These are phyloP conservation scores for Polygonum aviculare DNA, from an alignment of 148 eudicot genomes.

Conservation along the genomic window DNA sequence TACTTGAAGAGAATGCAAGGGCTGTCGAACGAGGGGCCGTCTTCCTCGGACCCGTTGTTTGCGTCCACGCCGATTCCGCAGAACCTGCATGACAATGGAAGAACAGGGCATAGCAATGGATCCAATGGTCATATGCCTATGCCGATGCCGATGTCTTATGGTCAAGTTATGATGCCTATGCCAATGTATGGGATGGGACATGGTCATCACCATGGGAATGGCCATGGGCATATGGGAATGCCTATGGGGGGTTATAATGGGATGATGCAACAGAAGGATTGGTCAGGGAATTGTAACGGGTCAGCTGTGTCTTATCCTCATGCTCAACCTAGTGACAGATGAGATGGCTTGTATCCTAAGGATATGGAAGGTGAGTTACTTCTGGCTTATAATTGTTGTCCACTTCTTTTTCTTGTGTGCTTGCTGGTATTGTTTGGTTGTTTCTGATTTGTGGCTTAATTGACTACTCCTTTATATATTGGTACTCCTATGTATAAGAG, in stretches of 20 bases:
- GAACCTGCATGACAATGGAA: conserved; percentile 1
- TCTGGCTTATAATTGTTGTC: neutral
- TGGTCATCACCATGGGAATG: conserved; percentile 20
- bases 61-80: conserved; percentile 9
- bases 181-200: conserved; percentile 26
- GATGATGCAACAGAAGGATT: conserved; percentile 42
- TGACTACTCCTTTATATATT: neutral
- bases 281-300: conserved; percentile 26
- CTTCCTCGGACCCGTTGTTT: conserved; percentile 6
- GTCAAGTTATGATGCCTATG: conserved; percentile 21
- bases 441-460: neutral
- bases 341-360: neutral
- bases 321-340: conserved; percentile 22
- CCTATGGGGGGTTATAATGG: conserved; percentile 22
- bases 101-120: conserved; percentile 1
- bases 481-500: neutral
- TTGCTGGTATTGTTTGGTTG: neutral
- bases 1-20: conserved; percentile 88
- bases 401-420: neutral
- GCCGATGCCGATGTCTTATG: conserved; percentile 14
- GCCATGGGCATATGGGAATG: conserved; percentile 26
- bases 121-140: conserved; percentile 9
- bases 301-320: conserved; percentile 16
- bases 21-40: conserved; percentile 10
- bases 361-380: conserved; percentile 6